These are phyloP conservation scores for Vigna angularis DNA, from an alignment of 306 rosid species.

Conservation along the genomic window DNA sequence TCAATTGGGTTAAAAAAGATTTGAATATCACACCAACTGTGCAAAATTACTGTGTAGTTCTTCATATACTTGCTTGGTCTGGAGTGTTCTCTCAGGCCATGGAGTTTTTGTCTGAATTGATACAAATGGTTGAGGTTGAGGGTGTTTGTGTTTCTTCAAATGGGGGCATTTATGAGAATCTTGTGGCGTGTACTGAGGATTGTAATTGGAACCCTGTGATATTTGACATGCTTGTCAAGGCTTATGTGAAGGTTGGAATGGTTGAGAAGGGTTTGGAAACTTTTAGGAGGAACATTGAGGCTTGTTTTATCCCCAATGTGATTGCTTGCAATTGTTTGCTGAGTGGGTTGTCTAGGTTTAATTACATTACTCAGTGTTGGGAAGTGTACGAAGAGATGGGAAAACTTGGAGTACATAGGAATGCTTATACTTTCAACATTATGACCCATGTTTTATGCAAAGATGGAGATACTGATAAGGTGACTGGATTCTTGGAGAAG, in stretches of 20 bases:
- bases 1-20: constrained; percentile 77
- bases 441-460: constrained; percentile 80
- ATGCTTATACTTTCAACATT: constrained; percentile 77
- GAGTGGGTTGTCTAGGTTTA: constrained; percentile 65
- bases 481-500: constrained; percentile 75
- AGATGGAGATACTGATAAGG: constrained; percentile 68
- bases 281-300: constrained; percentile 61
- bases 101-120: constrained; percentile 70
- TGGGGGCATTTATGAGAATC: constrained; percentile 58
- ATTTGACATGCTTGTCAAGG: constrained; percentile 85
- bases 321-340: constrained; percentile 73
- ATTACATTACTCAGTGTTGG: constrained; percentile 71
- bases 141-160: constrained; percentile 38
- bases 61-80: constrained; percentile 77
- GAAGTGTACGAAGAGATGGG: constrained; percentile 88
- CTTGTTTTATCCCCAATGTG: constrained; percentile 73
- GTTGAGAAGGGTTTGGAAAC: constrained; percentile 64
- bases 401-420: constrained; percentile 77
- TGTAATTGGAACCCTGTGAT: constrained; percentile 87
- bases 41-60: constrained; percentile 64
- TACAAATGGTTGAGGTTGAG: constrained; percentile 49
- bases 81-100: constrained; percentile 63
- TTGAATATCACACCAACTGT: constrained; percentile 58
- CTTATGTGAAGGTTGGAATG: constrained; percentile 74
- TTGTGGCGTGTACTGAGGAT: constrained; percentile 59